A percentile compares a stretch with the other conserved stretches of the same genome.
Conservation (phyloP, 352 stramenopile species). For the Saprolegnia parasitica region DNA sequence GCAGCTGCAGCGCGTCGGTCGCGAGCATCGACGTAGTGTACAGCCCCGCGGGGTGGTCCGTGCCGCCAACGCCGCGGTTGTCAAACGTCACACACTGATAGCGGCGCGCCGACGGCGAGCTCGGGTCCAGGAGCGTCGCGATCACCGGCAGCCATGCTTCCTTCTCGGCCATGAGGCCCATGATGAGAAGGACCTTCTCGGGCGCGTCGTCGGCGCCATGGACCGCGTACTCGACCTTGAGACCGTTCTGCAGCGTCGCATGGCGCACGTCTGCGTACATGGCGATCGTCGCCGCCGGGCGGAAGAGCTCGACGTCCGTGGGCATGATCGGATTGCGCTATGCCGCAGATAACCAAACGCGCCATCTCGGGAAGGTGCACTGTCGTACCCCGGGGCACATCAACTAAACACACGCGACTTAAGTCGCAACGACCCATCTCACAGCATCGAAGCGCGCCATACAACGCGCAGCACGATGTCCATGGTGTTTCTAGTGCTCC, state of each 20-base stretch:
- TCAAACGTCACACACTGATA: slow-evolving; percentile 51
- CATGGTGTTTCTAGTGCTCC: too few species aligned
- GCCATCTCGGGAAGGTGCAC: too few species aligned
- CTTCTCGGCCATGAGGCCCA: slow-evolving; percentile 50
- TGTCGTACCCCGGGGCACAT: too few species aligned
- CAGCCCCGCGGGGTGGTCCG: slow-evolving; percentile 38
- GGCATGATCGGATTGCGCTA: too few species aligned
- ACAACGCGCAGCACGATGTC: too few species aligned
- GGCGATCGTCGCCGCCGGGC: too few species aligned
- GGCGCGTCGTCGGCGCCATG: slow-evolving; percentile 30
- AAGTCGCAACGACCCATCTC: too few species aligned
- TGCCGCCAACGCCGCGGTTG: slow-evolving; percentile 55
- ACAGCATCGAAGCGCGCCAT: too few species aligned
- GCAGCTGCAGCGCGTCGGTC: slow-evolving; percentile 45
- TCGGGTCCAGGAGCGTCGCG: slow-evolving; percentile 37
- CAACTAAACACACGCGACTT: too few species aligned
- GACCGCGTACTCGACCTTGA: slow-evolving; percentile 50
- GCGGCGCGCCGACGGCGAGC: slow-evolving; percentile 25
- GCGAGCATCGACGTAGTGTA: slow-evolving; percentile 60
- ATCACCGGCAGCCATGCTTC: slow-evolving; percentile 53
- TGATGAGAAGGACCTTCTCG: slow-evolving; percentile 49
- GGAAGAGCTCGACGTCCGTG: too few species aligned
- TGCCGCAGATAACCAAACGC: too few species aligned
- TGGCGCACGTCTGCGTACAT: not conserved
- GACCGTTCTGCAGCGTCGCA: slow-evolving; percentile 29